These are phyloP conservation scores for Aspergillus sp. DNA, from an alignment of 2,329 filamentous ascomycete species.

Conservation along the genomic window DNA sequence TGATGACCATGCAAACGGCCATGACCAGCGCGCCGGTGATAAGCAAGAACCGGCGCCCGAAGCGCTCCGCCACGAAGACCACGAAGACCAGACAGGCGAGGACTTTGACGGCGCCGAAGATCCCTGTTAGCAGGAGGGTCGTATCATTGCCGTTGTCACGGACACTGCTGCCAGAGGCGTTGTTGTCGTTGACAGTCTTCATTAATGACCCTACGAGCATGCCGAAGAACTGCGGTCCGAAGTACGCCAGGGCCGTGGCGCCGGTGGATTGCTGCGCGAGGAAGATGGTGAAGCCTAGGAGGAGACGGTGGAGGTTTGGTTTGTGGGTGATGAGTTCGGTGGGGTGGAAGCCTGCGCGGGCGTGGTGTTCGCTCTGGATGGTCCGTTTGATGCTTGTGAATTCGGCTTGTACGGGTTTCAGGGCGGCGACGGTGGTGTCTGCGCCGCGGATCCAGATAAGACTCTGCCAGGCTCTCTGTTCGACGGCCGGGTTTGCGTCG, in stretches of 20 bases:
- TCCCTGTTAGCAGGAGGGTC: constrained; percentile 44
- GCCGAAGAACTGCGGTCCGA: constrained; percentile 48
- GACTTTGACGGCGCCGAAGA: constrained; percentile 49
- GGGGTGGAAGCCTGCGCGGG: constrained; percentile 37
- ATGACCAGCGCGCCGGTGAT: constrained; percentile 40
- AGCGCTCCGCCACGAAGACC: constrained; percentile 45
- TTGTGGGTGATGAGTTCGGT: constrained; percentile 38
- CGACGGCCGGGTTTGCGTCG: neutral
- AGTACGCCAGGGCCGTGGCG: constrained; percentile 48
- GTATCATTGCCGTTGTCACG: too few relatives aligned
- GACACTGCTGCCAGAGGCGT: too few relatives aligned
- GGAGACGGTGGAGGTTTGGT: constrained; percentile 39
- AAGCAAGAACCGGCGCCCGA: constrained; percentile 46
- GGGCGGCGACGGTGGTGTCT: constrained; percentile 15
- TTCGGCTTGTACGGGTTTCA: constrained; percentile 29
- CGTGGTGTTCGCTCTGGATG: constrained; percentile 40
- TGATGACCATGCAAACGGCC: constrained; percentile 41
- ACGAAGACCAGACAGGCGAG: constrained; percentile 44
- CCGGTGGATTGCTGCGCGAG: constrained; percentile 47
- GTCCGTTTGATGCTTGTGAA: constrained; percentile 45
- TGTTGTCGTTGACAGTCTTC: constrained; percentile 12
- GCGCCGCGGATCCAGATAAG: constrained; percentile 46
- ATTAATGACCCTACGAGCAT: constrained; percentile 38
- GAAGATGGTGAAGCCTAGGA: constrained; percentile 42
- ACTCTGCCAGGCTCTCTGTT: constrained; percentile 39